A percentile compares a stretch with the other conserved stretches of the same genome.
Conservation (phyloP, 129 eudicot genomes). For the Cynara cardunculus region DNA sequence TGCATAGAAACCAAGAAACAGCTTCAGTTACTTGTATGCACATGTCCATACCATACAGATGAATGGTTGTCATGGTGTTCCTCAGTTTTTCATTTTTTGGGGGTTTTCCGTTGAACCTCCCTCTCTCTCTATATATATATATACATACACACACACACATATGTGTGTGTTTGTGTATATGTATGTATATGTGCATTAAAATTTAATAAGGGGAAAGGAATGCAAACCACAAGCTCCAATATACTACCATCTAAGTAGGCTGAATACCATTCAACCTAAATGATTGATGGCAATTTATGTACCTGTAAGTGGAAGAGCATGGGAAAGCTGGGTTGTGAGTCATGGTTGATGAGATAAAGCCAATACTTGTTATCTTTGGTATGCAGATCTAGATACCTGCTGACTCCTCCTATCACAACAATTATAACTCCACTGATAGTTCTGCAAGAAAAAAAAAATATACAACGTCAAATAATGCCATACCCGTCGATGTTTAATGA, state of each 20-base stretch:
- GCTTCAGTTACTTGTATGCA: not conserved
- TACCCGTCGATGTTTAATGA: not conserved
- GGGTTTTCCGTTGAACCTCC: not conserved
- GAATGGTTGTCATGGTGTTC: not conserved
- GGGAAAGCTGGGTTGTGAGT: constrained; percentile 46
- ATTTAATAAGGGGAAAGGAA: not conserved
- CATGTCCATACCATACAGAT: not conserved
- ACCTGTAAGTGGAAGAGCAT: constrained; percentile 85
- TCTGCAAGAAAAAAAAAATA: constrained; percentile 31
- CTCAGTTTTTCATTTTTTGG: not conserved
- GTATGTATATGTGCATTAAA: not conserved
- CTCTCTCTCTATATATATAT: not conserved
- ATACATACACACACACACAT: no score
- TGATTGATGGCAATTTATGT: not conserved
- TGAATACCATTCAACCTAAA: not conserved
- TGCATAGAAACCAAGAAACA: not conserved
- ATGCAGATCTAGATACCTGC: constrained; percentile 53
- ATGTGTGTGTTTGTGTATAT: not conserved
- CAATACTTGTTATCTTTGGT: constrained; percentile 55
- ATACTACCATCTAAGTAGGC: not conserved
- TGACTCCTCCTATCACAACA: constrained; percentile 56
- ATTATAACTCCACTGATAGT: constrained; percentile 64
- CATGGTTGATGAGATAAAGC: constrained; percentile 43
- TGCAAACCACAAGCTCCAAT: not conserved
- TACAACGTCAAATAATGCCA: not conserved